Conservation (phyloP, 495 filamentous ascomycete genomes). For the Aspergillus taichungensis region DNA sequence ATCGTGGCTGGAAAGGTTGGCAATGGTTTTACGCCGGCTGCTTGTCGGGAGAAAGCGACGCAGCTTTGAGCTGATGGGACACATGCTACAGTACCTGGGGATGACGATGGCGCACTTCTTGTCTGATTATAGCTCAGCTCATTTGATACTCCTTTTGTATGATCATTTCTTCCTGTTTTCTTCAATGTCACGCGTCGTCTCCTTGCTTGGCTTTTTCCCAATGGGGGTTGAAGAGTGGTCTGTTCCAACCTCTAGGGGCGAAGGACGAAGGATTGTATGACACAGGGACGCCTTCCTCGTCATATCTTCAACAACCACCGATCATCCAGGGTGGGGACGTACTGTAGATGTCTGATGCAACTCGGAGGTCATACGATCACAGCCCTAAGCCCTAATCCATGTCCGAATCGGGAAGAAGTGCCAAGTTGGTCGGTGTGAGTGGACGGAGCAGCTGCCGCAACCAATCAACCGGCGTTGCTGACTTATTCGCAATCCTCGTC, state of each 20-base stretch:
- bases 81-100: background rate
- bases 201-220: no score
- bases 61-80: conserved; percentile 30
- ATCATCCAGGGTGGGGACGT: no score
- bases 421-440: conserved; percentile 9
- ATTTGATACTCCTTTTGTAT: no score
- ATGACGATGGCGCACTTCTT: no score
- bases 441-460: conserved; percentile 17
- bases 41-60: conserved; percentile 71
- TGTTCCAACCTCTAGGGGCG: background rate
- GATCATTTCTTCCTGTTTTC: no score
- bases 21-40: conserved; percentile 70
- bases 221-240: background rate
- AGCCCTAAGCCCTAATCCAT: conserved; percentile 24
- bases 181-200: no score
- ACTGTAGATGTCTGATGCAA: no score
- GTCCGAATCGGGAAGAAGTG: conserved; percentile 16
- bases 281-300: no score
- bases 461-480: conserved; percentile 28
- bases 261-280: no score
- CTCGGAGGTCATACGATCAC: background rate
- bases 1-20: conserved; percentile 82
- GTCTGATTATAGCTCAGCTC: no score
- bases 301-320: no score
- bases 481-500: conserved; percentile 18